Evolutionary conservation across 192 early-diverging fungal species (phyloP).

Genomic region (Coemansia sp.): DNA sequence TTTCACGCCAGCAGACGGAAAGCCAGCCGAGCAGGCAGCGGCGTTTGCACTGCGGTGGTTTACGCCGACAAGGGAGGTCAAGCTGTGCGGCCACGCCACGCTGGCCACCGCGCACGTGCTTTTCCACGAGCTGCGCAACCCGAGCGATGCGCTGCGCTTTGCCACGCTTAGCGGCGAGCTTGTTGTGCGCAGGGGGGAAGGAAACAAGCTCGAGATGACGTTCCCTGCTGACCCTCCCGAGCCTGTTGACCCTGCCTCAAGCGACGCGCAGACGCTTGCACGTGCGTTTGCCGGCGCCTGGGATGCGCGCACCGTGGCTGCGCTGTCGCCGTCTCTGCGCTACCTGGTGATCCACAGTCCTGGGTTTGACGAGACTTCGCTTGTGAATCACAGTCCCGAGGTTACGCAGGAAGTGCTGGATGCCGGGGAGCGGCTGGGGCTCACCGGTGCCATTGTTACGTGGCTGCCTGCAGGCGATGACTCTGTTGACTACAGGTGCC

Average conservation of each 20-base stretch:
- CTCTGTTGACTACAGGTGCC: slow-evolving; percentile 28
- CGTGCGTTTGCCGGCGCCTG: slow-evolving; percentile 10
- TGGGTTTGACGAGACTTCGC: background rate
- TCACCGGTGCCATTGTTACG: slow-evolving; percentile 13
- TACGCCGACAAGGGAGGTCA: slow-evolving; percentile 44
- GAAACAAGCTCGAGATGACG: slow-evolving; percentile 7
- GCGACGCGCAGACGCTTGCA: slow-evolving; percentile 18
- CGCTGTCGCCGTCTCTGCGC: slow-evolving; percentile 19
- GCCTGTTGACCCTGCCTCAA: background rate
- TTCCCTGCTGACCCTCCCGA: slow-evolving; percentile 21
- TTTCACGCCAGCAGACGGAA: slow-evolving; percentile 15
- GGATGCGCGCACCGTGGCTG: slow-evolving; percentile 3
- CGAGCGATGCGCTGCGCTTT: slow-evolving; percentile 17
- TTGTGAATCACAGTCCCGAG: slow-evolving; percentile 3
- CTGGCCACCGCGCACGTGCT: slow-evolving; percentile 45
- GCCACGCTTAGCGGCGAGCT: slow-evolving; percentile 43
- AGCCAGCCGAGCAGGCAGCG: slow-evolving; percentile 7
- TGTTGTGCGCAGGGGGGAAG: background rate
- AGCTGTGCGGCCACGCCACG: slow-evolving; percentile 55
- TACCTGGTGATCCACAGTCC: slow-evolving; percentile 27
- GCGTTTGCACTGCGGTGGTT: slow-evolving; percentile 49
- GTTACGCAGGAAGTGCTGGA: slow-evolving; percentile 9
- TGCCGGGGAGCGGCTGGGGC: slow-evolving; percentile 7
- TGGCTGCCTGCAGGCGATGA: background rate
- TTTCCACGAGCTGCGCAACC: slow-evolving; percentile 30